Evolutionary conservation across 345 rosid species (phyloP).

Genomic region (Noccaea caerulescens): DNA sequence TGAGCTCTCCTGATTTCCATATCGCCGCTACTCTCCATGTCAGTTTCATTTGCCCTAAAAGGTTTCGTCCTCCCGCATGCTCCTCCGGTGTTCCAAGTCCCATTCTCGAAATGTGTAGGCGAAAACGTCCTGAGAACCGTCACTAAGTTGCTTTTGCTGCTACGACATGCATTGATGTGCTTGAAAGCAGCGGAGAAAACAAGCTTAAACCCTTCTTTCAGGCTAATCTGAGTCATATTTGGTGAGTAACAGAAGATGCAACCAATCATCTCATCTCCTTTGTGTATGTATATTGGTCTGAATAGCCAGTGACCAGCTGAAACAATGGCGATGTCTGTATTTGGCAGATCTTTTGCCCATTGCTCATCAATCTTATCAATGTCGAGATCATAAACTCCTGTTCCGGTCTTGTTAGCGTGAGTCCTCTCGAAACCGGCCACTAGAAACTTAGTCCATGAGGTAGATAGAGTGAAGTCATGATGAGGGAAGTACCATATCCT

Average conservation of each 20-base stretch:
- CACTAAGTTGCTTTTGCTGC: conserved; percentile 44
- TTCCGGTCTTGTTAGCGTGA: conserved; percentile 47
- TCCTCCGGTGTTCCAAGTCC: conserved; percentile 74
- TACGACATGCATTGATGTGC: conserved; percentile 51
- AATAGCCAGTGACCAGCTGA: conserved; percentile 76
- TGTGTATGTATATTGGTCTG: conserved; percentile 57
- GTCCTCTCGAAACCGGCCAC: conserved; percentile 53
- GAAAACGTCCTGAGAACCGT: conserved; percentile 69
- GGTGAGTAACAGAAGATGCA: conserved; percentile 66
- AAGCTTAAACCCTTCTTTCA: conserved; percentile 48
- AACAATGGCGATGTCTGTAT: conserved; percentile 57
- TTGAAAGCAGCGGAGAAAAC: conserved; percentile 52
- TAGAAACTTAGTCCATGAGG: conserved; percentile 62
- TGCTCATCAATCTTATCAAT: conserved; percentile 50
- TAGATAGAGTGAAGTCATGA: conserved; percentile 66
- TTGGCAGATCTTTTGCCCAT: conserved; percentile 51
- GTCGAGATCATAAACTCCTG: conserved; percentile 51
- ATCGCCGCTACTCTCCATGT: conserved; percentile 28
- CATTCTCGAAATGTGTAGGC: conserved; percentile 76
- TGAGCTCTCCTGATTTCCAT: conserved; percentile 55
- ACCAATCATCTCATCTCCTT: conserved; percentile 44
- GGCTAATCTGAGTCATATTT: conserved; percentile 47
- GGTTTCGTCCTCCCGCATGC: conserved; percentile 58
- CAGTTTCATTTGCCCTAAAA: conserved; percentile 25
- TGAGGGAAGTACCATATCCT: conserved; percentile 58